Conservation (phyloP, 2,329 filamentous ascomycete species). For the Fusarium decemcellulare region DNA sequence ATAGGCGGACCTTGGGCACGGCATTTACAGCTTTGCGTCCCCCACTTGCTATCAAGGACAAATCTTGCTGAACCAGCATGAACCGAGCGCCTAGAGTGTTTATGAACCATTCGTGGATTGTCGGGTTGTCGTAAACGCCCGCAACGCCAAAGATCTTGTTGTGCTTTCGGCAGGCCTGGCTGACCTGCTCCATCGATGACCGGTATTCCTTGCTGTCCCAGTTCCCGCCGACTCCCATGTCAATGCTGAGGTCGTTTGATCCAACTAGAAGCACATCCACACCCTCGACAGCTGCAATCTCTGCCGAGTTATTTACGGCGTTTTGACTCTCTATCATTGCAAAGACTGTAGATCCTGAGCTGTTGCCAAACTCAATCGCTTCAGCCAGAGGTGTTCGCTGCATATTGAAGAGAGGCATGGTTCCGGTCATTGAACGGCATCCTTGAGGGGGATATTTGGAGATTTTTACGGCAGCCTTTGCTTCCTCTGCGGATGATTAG, state of each 20-base stretch:
- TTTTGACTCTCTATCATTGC: constrained; percentile 48
- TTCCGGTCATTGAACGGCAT: constrained; percentile 44
- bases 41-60: constrained; percentile 24
- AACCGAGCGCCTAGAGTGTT: constrained; percentile 27
- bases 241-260: constrained; percentile 47
- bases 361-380: constrained; percentile 38
- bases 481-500: constrained; percentile 50
- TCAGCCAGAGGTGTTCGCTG: constrained; percentile 18
- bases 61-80: constrained; percentile 30
- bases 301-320: constrained; percentile 43
- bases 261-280: constrained; percentile 52
- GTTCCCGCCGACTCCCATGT: constrained; percentile 26
- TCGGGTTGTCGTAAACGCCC: constrained; percentile 24
- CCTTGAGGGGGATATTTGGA: constrained; percentile 48
- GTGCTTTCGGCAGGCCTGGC: constrained; percentile 21
- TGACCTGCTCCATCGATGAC: constrained; percentile 25
- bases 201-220: constrained; percentile 23
- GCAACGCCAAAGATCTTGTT: constrained; percentile 32
- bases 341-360: constrained; percentile 41
- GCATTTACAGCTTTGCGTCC: constrained; percentile 12
- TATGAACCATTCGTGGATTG: constrained; percentile 33
- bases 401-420: constrained; percentile 41
- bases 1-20: constrained; percentile 15
- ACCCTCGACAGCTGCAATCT: constrained; percentile 49
- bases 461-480: constrained; percentile 56